Conservation (phyloP, 2,329 filamentous ascomycete genomes). For the Knoxdaviesia capensis region DNA sequence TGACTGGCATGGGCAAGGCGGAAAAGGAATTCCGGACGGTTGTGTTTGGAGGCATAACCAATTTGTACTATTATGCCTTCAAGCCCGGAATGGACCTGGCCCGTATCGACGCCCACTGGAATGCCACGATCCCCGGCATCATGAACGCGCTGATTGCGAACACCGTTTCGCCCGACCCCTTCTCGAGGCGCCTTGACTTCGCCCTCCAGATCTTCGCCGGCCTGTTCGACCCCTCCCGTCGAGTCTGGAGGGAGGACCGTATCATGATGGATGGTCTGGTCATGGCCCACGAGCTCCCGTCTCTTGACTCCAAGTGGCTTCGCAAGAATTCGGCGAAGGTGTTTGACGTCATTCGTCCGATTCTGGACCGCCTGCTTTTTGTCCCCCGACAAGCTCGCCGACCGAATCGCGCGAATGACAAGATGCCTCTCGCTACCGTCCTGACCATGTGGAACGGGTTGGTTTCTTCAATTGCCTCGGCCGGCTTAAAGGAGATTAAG, state of each 20-base stretch:
- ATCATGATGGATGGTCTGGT: slow-evolving; percentile 39
- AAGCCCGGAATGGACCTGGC: slow-evolving; percentile 44
- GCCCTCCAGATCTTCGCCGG: slow-evolving; percentile 46
- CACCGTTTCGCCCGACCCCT: slow-evolving; percentile 1
- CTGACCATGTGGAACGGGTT: slow-evolving; percentile 40
- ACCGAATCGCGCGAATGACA: no score
- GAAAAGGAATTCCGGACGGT: slow-evolving; percentile 34
- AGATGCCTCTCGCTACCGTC: no score
- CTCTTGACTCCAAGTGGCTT: slow-evolving; percentile 73
- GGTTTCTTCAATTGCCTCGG: slow-evolving; percentile 41
- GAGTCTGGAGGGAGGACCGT: slow-evolving; percentile 57
- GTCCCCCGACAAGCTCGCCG: no score
- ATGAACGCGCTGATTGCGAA: slow-evolving; percentile 32
- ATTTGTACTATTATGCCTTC: slow-evolving; percentile 66
- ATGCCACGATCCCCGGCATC: slow-evolving; percentile 46
- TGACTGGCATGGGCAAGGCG: slow-evolving; percentile 21
- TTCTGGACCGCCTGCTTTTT: slow-evolving; percentile 38
- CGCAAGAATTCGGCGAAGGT: slow-evolving; percentile 48
- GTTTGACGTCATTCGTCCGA: slow-evolving; percentile 37
- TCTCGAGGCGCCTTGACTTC: slow-evolving; percentile 23
- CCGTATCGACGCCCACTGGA: slow-evolving; percentile 64
- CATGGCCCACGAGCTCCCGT: slow-evolving; percentile 56
- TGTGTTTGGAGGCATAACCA: slow-evolving; percentile 53
- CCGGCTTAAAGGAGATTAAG: slow-evolving; percentile 73
- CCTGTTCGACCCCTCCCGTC: slow-evolving; percentile 41